These are phyloP conservation scores for Pseudognaphalium luteoalbum DNA, from an alignment of 129 eudicot species.

Conservation along the genomic window DNA sequence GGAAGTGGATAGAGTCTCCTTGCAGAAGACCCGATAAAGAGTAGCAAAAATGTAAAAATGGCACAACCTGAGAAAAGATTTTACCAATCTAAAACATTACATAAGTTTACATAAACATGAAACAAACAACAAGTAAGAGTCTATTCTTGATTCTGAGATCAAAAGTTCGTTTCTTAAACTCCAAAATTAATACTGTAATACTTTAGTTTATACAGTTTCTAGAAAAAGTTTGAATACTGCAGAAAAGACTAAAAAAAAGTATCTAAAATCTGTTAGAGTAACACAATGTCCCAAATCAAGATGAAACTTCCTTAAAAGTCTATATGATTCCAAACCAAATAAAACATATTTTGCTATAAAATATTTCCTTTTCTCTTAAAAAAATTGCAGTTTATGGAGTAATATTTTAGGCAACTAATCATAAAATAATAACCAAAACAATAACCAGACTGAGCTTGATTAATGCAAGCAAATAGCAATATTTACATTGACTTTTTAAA, in stretches of 20 bases:
- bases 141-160: background rate
- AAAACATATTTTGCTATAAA: too few species aligned
- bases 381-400: background rate
- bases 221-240: background rate
- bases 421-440: too few species aligned
- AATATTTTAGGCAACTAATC: background rate
- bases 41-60: constrained; percentile 57
- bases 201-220: background rate
- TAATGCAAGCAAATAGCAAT: background rate
- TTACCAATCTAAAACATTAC: constrained; percentile 1
- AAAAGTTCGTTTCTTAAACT: background rate
- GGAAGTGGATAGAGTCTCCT: constrained; percentile 81
- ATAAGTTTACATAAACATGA: constrained; percentile 11
- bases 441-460: background rate
- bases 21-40: constrained; percentile 63
- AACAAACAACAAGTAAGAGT: background rate
- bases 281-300: too few species aligned
- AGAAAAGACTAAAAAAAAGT: background rate
- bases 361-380: background rate
- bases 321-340: too few species aligned
- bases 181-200: background rate
- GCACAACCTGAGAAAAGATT: constrained; percentile 44
- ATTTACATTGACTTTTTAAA: constrained; percentile 10
- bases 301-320: too few species aligned
- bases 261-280: too few species aligned